Conservation (phyloP, 129 eudicot species). For the Cynara cardunculus region DNA sequence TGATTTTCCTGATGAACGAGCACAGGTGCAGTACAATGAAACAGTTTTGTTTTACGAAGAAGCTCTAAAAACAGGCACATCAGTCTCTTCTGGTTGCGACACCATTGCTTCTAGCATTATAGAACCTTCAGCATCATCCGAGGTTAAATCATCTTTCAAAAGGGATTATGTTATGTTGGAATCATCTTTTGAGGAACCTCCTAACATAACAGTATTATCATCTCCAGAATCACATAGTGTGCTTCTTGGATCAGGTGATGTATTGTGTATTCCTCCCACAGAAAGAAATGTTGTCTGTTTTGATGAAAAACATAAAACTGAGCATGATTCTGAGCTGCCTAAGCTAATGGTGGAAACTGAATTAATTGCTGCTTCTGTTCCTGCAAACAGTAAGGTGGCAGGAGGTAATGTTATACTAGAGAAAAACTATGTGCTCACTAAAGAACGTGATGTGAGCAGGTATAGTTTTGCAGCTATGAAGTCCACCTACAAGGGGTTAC, state of each 20-base stretch:
- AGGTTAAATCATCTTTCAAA: slow-evolving; percentile 19
- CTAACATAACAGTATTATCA: slow-evolving; percentile 28
- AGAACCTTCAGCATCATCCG: slow-evolving; percentile 14
- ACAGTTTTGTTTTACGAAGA: slow-evolving; percentile 28
- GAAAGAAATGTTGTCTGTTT: slow-evolving; percentile 21
- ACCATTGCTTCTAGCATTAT: slow-evolving; percentile 26
- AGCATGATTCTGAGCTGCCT: slow-evolving; percentile 19
- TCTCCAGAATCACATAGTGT: slow-evolving; percentile 34
- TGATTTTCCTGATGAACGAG: slow-evolving; percentile 14
- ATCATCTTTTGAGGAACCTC: slow-evolving; percentile 24
- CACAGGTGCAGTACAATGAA: slow-evolving; percentile 24
- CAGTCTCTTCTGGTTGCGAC: slow-evolving; percentile 19
- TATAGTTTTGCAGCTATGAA: slow-evolving; percentile 21
- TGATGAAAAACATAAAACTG: slow-evolving; percentile 29
- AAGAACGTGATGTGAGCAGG: slow-evolving; percentile 31
- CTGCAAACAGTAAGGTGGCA: slow-evolving; percentile 19
- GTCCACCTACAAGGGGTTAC: slow-evolving; percentile 43
- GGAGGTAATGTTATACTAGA: slow-evolving; percentile 31
- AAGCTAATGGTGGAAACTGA: slow-evolving; percentile 22
- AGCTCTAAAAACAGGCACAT: slow-evolving; percentile 18
- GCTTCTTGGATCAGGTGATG: slow-evolving; percentile 28
- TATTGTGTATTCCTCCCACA: slow-evolving; percentile 24
- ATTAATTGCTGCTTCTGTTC: slow-evolving; percentile 31
- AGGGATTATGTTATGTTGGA: slow-evolving; percentile 19
- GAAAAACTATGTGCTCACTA: slow-evolving; percentile 20